Evolutionary conservation across 257 asterid genomes (phyloP).

Genomic region (Solanum commersonii): DNA sequence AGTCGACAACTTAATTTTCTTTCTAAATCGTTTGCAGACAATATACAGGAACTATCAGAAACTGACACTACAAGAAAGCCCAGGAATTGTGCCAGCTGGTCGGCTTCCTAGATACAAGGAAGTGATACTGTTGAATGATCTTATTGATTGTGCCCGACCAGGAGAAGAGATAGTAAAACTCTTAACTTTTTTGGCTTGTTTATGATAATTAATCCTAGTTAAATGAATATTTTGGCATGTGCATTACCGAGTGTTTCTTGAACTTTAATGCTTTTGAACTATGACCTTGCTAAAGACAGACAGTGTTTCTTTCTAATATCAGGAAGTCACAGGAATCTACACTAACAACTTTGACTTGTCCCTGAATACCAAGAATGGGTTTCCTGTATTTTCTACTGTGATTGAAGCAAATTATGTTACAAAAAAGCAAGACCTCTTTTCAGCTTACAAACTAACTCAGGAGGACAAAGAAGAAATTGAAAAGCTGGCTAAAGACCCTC

Average conservation of each 20-base stretch:
- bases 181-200: not conserved
- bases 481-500: constrained; percentile 92
- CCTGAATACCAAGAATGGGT: constrained; percentile 93
- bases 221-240: constrained; percentile 2
- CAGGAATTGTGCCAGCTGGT: constrained; percentile 98
- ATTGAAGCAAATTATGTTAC: constrained; percentile 91
- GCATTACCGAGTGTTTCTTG: not conserved
- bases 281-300: not conserved
- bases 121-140: constrained; percentile 95
- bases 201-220: not conserved
- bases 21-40: constrained; percentile 43
- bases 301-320: constrained; percentile 3
- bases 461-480: constrained; percentile 97
- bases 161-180: constrained; percentile 91
- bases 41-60: constrained; percentile 95
- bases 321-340: constrained; percentile 98
- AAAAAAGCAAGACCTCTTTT: constrained; percentile 94
- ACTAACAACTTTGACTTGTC: constrained; percentile 96
- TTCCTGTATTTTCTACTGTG: constrained; percentile 99
- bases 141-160: constrained; percentile 96
- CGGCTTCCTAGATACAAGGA: constrained; percentile 99
- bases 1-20: not conserved
- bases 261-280: not conserved
- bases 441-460: constrained; percentile 94
- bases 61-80: constrained; percentile 96